Evolutionary conservation across 2,329 filamentous ascomycete species (phyloP).

Genomic region (Leptographium radiaticola): DNA sequence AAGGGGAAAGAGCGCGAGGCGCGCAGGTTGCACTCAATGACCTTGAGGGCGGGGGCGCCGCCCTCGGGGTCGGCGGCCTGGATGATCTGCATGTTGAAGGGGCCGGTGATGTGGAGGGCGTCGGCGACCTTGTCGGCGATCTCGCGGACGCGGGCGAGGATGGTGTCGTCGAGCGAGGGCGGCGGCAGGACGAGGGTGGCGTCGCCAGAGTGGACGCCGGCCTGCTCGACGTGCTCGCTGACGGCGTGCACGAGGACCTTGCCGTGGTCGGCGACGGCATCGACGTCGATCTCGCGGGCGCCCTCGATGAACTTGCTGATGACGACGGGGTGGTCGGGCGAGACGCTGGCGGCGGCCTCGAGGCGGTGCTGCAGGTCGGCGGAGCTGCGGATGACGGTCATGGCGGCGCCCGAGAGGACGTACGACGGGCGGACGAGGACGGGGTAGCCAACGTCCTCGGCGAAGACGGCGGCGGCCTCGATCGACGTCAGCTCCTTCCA

Average conservation of each 20-base stretch:
- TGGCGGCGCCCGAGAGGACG: conserved; percentile 92
- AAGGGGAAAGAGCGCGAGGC: conserved; percentile 96
- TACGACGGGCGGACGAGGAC: conserved; percentile 92
- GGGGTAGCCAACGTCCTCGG: conserved; percentile 74
- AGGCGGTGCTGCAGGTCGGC: conserved; percentile 92
- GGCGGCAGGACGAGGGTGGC: conserved; percentile 90
- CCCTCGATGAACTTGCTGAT: conserved; percentile 98
- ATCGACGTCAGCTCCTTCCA: conserved; percentile 96
- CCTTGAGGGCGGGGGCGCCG: conserved; percentile 71
- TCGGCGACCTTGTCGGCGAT: conserved; percentile 94
- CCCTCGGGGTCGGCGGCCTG: conserved; percentile 89
- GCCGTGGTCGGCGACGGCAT: conserved; percentile 78
- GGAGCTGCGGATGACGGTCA: conserved; percentile 88
- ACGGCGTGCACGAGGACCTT: conserved; percentile 84
- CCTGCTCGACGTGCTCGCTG: conserved; percentile 91
- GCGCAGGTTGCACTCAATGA: conserved; percentile 96
- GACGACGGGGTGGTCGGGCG: conserved; percentile 92
- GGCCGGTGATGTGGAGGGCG: conserved; percentile 93
- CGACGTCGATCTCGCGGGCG: conserved; percentile 91
- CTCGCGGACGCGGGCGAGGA: conserved; percentile 81
- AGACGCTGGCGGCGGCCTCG: conserved; percentile 76
- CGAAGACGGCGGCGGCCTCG: conserved; percentile 76
- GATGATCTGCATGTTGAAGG: conserved; percentile 99
- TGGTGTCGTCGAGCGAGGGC: conserved; percentile 58
- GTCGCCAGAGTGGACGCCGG: conserved; percentile 95